Evolutionary conservation across 164 flowering plant genomes (phyloP), one percentile per base, ranked within the genome.

Genomic region (Hamamelis virginiana): DNA sequence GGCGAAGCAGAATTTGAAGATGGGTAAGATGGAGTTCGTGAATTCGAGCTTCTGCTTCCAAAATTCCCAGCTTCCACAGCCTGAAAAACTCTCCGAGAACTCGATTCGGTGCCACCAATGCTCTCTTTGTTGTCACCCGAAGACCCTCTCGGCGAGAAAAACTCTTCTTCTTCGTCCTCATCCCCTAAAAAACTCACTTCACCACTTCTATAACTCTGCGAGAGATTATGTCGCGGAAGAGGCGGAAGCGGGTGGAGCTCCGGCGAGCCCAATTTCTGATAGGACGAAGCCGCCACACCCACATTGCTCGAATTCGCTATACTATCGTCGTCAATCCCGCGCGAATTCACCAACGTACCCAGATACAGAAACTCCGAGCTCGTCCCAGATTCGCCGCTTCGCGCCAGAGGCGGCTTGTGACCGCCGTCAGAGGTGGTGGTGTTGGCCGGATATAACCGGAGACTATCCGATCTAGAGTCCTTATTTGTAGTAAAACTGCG

Each of bases 311-410:
- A 25, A 16, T 19, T 25, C 1, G 64, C 50, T 8, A 44, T 38
- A 18, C n/a, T 66, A 12, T 59, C 52, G 16, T 27, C 69, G 41
- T 60, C 61, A 21, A 55, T 1, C 2, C 63, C 72, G 5, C 66
- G 64, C 1, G 86, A 70, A 46, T 69, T 80, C 0, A 41, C 77
- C 3, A 82, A 23, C 9, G 86, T 82, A 9, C 88, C 84, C 9
- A 82, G 71, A 62, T 79, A 82, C 19, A 82, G 82, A 52, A 85
- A 82, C 74, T 85, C 86, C 15, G 86, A 74, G 67, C 78, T 80
- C 19, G 80, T 56, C 47, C 65, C 62, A 0, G 78, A 50, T 0
- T 67, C 41, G 12, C 74, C 50, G 26, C 74, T 43, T 10, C 28
- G 67, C 18, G 23, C 62, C 21, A 68, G 72, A 4, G 53, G 75